Conservation (phyloP, 768 basidiomycete species). For the Gloeophyllum trabeum region DNA sequence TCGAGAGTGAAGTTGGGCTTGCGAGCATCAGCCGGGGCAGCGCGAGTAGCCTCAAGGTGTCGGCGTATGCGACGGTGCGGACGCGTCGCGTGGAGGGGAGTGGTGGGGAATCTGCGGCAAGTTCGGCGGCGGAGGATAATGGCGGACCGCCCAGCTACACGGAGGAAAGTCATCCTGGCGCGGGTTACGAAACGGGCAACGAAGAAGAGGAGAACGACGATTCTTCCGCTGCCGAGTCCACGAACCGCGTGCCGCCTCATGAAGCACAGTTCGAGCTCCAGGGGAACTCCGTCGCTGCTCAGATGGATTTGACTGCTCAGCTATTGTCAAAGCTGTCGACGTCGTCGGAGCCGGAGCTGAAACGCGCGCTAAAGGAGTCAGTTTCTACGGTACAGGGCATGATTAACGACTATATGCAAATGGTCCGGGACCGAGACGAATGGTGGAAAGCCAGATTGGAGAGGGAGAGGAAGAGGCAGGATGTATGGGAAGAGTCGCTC, state of each 20-base stretch:
- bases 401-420: slow-evolving; percentile 55
- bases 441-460: slow-evolving; percentile 63
- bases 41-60: too few relatives aligned
- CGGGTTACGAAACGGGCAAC: slow-evolving; percentile 13
- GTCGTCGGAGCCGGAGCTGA: slow-evolving; percentile 19
- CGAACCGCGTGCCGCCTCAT: slow-evolving; percentile 39
- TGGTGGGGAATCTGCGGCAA: too few relatives aligned
- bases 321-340: slow-evolving; percentile 40
- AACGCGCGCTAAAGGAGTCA: slow-evolving; percentile 49
- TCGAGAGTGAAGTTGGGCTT: slow-evolving; percentile 34
- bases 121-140: too few relatives aligned
- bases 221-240: slow-evolving; percentile 30
- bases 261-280: slow-evolving; percentile 49
- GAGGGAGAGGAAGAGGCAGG: slow-evolving; percentile 50
- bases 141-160: slow-evolving; percentile 4
- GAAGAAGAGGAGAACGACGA: slow-evolving; percentile 27
- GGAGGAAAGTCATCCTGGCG: slow-evolving; percentile 3
- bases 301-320: slow-evolving; percentile 67
- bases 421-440: slow-evolving; percentile 68
- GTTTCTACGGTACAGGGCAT: slow-evolving; percentile 43
- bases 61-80: too few relatives aligned
- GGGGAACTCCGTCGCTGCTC: slow-evolving; percentile 58
- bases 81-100: too few relatives aligned
- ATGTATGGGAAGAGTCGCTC: slow-evolving; percentile 86
- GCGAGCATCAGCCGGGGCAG: too few relatives aligned